Evolutionary conservation across 2,329 filamentous ascomycete species (phyloP).

Genomic region (Atkinsonella texensis): DNA sequence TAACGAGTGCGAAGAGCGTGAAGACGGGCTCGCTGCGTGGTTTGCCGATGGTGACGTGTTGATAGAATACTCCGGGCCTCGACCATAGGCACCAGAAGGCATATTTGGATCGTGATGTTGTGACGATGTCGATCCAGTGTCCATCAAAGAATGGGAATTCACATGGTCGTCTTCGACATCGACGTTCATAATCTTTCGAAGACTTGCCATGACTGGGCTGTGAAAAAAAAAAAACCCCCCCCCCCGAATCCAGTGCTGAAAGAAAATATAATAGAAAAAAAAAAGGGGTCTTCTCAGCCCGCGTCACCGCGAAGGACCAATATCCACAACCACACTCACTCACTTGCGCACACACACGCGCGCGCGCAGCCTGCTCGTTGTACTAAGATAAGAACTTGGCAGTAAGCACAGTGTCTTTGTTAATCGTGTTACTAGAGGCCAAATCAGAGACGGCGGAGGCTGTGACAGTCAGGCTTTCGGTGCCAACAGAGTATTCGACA

Average conservation of each 20-base stretch:
- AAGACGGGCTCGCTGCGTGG: conserved; percentile 24
- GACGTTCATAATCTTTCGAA: conserved; percentile 45
- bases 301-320: conserved; percentile 2
- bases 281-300: conserved; percentile 1
- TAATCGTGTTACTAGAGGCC: conserved; percentile 3
- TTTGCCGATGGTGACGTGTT: conserved; percentile 19
- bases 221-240: conserved; percentile 20
- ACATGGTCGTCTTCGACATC: conserved; percentile 38
- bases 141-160: conserved; percentile 30
- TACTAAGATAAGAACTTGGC: conserved; percentile 8
- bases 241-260: conserved; percentile 21
- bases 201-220: conserved; percentile 37
- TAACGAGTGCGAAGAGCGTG: conserved; percentile 16
- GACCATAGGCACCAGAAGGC: conserved; percentile 16
- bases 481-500: conserved; percentile 1
- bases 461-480: conserved; percentile 5
- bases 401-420: conserved; percentile 6
- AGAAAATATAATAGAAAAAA: not conserved
- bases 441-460: conserved; percentile 6
- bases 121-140: conserved; percentile 24
- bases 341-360: not conserved
- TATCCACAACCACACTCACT: conserved; percentile 5
- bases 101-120: conserved; percentile 19
- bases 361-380: conserved; percentile 31
- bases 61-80: conserved; percentile 11